Conservation (phyloP, 2,329 filamentous ascomycete genomes). For the Blastomyces parvus region DNA sequence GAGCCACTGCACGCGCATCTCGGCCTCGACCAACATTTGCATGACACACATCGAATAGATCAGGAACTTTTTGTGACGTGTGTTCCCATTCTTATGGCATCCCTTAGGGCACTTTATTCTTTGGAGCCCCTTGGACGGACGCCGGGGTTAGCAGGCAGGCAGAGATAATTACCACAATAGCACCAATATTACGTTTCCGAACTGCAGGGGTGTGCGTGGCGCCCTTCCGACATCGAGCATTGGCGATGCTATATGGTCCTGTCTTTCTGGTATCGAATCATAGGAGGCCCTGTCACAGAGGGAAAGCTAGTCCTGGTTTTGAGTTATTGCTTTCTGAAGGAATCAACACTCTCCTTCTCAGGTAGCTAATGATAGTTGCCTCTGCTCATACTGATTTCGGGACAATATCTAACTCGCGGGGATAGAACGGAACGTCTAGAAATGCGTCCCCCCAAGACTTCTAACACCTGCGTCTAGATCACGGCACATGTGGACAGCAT, state of each 20-base stretch:
- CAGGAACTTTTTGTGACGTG: not conserved
- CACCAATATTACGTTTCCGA: not conserved
- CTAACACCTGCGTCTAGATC: not conserved
- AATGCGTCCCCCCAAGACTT: not conserved
- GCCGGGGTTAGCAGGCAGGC: not conserved
- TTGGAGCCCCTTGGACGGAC: not conserved
- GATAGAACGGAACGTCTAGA: not conserved
- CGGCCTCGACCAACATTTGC: not conserved
- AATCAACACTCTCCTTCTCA: not conserved
- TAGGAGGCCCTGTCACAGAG: not conserved
- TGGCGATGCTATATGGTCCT: not conserved
- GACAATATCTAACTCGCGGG: not conserved
- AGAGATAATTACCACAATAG: not conserved
- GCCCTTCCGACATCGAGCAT: not conserved
- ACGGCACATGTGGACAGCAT: no score
- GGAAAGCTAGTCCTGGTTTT: not conserved
- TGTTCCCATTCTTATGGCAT: not conserved
- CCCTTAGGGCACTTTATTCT: not conserved
- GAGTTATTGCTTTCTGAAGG: not conserved
- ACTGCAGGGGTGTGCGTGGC: not conserved
- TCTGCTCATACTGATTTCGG: not conserved
- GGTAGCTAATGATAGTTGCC: not conserved
- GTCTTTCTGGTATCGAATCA: not conserved
- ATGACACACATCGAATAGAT: not conserved
- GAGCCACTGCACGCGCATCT: not conserved